Base-by-base conservation (phyloP, 2,329 filamentous ascomycete species). In the Colletotrichum orchidophilum region DNA sequence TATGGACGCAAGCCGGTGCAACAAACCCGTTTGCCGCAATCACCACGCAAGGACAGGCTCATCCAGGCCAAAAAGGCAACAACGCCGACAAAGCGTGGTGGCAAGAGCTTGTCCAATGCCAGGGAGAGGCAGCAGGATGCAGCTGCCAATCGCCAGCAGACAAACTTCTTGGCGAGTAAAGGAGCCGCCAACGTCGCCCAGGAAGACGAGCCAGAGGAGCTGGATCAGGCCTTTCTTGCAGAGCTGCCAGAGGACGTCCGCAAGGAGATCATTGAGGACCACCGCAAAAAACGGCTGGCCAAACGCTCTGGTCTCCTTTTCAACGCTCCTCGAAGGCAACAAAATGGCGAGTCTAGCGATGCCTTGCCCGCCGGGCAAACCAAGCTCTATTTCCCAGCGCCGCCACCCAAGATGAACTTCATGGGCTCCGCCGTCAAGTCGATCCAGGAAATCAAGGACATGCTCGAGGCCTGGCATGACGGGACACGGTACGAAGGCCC, bases 231-330 rank as follows among this genome's bases (percentile, higher is more conserved):
- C 0, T 95, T 98, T 76, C 89, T 98, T 3, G 90, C 92, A 1
- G 94, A 95, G 18, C 85, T 98, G 1, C 96, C 96, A 0, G 91
- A 93, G 74, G 94, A 97, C 57, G 88, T 97, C 57, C 90, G 93
- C 13, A 85, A 83, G 18, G 95, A 98, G 80, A 87, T 98, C 7
- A 81, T 97, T 2, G 91, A 90, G 24, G 93, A 97, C 76, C 91
- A 95, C 77, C 87, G 86, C 39, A 88, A 87, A 24, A 87, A 87
- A 12, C 89, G 86, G n/a, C 83, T 92, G 24, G 89, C 90, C 12
- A 87, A 90, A 46, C 85, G 82, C 21, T 83, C 87, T 1, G 86
- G 84, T 0, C 79, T 90, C n/a, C 83, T 83, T 61, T 71, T 87
- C 21, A 80, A 85, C 33, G 80, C 80, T 3, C 79, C 79, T 3